Evolutionary conservation across 495 filamentous ascomycete genomes (phyloP), one percentile per base, ranked within the genome.

Genomic region (Articulospora tetracladia): DNA sequence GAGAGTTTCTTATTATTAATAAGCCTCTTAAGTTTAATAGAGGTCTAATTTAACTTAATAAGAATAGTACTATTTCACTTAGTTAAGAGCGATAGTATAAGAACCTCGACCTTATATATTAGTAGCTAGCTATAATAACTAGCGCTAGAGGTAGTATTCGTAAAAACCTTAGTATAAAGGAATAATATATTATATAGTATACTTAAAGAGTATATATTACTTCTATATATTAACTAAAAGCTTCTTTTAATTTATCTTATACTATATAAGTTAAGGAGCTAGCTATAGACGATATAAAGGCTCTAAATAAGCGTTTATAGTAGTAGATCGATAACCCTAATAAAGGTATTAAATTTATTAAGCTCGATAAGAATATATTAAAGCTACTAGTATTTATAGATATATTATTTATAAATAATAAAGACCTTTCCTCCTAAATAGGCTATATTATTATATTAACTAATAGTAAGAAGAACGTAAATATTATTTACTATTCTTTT

Each of bases 391-490:
- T 64, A 19, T 62, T 65, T 36, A 49, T 59, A 15, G 30, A 64
- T 62, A 28, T 4, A 7, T 60, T 36, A 22, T 67, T 67, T 55
- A 30, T 50, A 12, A 67, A 64, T 58, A 67, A 67, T 26, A 58
- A 49, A 39, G 58, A 67, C 22, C 44, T 47, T 1, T 49, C 19
- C 24, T 67, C 50, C 17, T 52, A 65, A 49, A 59, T 67, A 51
- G 25, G 61, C 36, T 61, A 53, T 51, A 34, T 63, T 22, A 61
- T 67, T 61, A 53, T 58, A 19, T 39, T 67, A 23, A 26, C 23
- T 4, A 23, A 53, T 26, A 53, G 20, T 49, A 53, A 17, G 34
- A 56, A 23, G 8, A 26, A 41, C 0, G 49, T 22, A 44, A 65
- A 67, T 59, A 59, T 65, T 3, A 0, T 66, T 0, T 48, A 66